Base-by-base conservation (phyloP, 192 early-diverging fungal species). In the Coemansia sp. region DNA sequence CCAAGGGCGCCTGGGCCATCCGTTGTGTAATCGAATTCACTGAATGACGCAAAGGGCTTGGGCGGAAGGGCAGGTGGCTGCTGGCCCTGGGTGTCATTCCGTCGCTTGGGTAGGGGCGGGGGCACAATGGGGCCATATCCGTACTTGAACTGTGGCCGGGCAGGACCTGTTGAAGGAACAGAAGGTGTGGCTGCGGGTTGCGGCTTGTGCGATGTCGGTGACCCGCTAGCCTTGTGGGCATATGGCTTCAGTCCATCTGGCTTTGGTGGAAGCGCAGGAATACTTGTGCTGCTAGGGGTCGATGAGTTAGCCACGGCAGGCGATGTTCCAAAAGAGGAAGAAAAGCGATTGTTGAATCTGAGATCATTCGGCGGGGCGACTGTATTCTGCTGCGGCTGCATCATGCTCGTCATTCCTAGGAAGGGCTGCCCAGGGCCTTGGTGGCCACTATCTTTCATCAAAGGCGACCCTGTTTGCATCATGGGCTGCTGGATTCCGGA, bases 21-120 rank as follows among this genome's bases (percentile, higher is more conserved):
- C 3, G 70, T 56, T 11, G 74, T 70, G 44, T 75, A 81, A 61
- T 81, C 79, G 56, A 76, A 81, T 61, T 81, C 79, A 62, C 67
- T 81, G 38, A 81, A 81, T n/a, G 73, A 61, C n/a, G 65, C 20
- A 59, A 79, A 76, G 8, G 79, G 79, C 58, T 81, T 81, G 17
- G 79, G 79, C 44, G 79, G 79, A 45, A 81, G 63, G 2, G 74
- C 74, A 13, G 79, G 79, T 5, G 79, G 61, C 19, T 38, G 19
- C 3, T 68, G 71, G 9, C 65, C 62, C n/a, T 65, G 63, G 25
- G 54, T 69, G 54, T 57, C 56, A 46, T 67, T 60, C 38, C 9
- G 51, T 20, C 69, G 25, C 32, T 41, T 59, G 16, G 75, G 75
- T 54, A 64, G 63, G 32, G 58, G 14, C 1, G 73, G 69, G 32